Percentiles rank a stretch among this genome's conserved stretches.
These are phyloP conservation scores for Fusarium sp. DNA, from an alignment of 2,329 filamentous ascomycete species.

Conservation along the genomic window DNA sequence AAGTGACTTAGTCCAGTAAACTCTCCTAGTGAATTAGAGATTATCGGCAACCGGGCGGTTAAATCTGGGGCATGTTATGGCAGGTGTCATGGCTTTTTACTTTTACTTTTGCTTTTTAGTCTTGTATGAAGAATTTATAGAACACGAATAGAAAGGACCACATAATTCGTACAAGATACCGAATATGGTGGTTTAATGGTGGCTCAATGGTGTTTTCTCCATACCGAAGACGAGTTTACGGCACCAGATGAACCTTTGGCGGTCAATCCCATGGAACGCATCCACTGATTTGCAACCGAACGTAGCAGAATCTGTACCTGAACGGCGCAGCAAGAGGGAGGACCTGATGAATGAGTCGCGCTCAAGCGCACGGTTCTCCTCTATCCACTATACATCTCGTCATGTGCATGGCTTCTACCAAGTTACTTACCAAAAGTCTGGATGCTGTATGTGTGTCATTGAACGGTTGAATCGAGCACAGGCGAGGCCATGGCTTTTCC, in stretches of 20 bases:
- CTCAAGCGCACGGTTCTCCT: slow-evolving; percentile 8
- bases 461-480: not conserved
- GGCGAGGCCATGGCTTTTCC: not conserved
- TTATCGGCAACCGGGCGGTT: slow-evolving; percentile 24
- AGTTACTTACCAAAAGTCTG: not conserved
- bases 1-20: not conserved
- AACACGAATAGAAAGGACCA: slow-evolving; percentile 3
- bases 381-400: slow-evolving; percentile 8
- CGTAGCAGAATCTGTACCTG: slow-evolving; percentile 13
- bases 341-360: slow-evolving; percentile 2
- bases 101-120: slow-evolving; percentile 30
- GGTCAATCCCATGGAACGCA: slow-evolving; percentile 11
- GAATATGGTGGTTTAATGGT: not conserved
- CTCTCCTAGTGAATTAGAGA: not conserved
- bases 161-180: not conserved
- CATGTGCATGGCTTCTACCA: not conserved
- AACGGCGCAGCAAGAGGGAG: slow-evolving; percentile 25
- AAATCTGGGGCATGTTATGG: slow-evolving; percentile 32
- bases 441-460: not conserved
- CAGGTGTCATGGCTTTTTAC: not conserved
- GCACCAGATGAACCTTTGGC: slow-evolving; percentile 3
- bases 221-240: not conserved
- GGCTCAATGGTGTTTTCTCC: not conserved
- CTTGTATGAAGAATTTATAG: slow-evolving; percentile 8
- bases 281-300: not conserved